Evolutionary conservation across 1,284 basidiomycete genomes (phyloP).

Genomic region (Tilletia indica): DNA sequence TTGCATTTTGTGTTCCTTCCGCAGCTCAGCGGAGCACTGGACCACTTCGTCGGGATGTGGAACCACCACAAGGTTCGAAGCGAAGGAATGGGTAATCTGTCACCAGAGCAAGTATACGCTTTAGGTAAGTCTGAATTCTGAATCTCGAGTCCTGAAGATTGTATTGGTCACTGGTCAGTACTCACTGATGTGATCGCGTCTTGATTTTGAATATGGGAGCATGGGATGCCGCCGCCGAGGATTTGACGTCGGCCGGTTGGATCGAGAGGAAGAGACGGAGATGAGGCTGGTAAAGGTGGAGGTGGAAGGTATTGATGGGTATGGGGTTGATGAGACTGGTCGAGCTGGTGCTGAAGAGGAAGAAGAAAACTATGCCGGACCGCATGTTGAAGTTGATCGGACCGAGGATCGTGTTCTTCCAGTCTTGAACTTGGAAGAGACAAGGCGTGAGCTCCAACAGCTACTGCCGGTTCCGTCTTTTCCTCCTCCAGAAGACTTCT

Average conservation of each 20-base stretch:
- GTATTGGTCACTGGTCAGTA: no score
- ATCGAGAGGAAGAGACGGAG: background rate
- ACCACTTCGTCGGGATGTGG: slow-evolving; percentile 1
- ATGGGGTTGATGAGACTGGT: background rate
- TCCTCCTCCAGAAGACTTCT: background rate
- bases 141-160: no score
- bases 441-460: background rate
- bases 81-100: background rate
- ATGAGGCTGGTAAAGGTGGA: background rate
- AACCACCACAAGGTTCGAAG: background rate
- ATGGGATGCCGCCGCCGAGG: background rate
- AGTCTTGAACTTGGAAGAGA: background rate
- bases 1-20: slow-evolving; percentile 7
- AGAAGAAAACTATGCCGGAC: background rate
- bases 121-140: background rate
- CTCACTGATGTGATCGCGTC: no score
- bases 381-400: background rate
- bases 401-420: background rate
- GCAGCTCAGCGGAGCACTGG: background rate
- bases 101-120: background rate
- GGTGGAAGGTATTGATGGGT: background rate
- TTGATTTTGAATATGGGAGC: background rate
- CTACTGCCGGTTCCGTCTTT: background rate
- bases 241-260: background rate
- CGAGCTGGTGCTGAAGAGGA: background rate